Evolutionary conservation across 305 asterid genomes (phyloP).

Genomic region (Fraxinus velutina): DNA sequence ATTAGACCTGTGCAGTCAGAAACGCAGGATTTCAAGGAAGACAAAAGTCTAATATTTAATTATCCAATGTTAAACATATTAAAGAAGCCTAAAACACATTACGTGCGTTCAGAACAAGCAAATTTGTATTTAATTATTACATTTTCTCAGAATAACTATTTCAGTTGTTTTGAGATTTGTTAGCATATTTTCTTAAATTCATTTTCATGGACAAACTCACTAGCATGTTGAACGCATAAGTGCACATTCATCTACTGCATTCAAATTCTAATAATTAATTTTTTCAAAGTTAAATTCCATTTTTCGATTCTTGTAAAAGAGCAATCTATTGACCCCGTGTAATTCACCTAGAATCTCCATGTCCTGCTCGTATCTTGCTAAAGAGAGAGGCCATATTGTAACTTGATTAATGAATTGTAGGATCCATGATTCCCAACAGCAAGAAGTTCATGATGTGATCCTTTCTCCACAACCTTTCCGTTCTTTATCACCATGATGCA

Average conservation of each 20-base stretch:
- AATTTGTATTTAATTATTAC: neutral
- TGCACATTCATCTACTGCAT: neutral
- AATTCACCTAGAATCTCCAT: neutral
- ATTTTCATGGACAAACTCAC: neutral
- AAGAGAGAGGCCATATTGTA: slow-evolving; percentile 37
- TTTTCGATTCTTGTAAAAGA: neutral
- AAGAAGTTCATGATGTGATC: slow-evolving; percentile 57
- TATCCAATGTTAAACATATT: no score
- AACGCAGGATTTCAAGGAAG: no score
- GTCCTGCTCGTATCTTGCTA: neutral
- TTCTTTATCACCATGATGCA: slow-evolving; percentile 58
- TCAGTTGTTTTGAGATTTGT: neutral
- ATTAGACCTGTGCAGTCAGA: neutral
- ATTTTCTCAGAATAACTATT: neutral
- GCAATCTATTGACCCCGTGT: neutral
- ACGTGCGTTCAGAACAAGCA: neutral
- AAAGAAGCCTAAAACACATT: no score
- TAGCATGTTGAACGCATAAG: neutral
- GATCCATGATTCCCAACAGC: slow-evolving; percentile 40
- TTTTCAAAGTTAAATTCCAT: neutral
- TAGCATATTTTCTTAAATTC: neutral
- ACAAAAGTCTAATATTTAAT: no score
- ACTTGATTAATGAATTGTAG: slow-evolving; percentile 52
- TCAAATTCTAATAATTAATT: neutral
- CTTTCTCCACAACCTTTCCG: slow-evolving; percentile 71